Conservation (phyloP, 345 rosid genomes). For the Aegle marmelos region DNA sequence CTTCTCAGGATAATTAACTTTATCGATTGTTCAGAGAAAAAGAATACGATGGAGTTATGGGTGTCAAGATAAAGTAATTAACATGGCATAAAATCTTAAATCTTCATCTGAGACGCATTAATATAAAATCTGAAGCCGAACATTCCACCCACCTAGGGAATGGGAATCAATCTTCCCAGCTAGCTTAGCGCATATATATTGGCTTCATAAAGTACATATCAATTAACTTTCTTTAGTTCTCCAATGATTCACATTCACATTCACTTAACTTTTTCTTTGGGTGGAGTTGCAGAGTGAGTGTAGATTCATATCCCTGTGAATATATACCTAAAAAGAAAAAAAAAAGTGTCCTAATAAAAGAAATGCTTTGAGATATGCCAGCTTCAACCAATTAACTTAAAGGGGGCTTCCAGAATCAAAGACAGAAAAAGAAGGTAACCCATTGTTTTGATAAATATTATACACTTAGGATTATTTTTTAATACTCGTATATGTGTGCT, state of each 20-base stretch:
- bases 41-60: background rate
- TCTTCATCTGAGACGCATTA: too few species aligned
- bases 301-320: background rate
- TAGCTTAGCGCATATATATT: background rate
- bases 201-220: background rate
- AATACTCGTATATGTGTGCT: background rate
- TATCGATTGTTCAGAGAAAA: background rate
- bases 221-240: background rate
- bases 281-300: background rate
- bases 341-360: background rate
- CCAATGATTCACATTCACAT: background rate
- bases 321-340: background rate
- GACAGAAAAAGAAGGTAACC: constrained; percentile 8
- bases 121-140: background rate
- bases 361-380: constrained; percentile 3
- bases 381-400: background rate
- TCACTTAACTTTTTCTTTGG: background rate
- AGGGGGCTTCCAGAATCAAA: constrained; percentile 5
- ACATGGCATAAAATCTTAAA: background rate
- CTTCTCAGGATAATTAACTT: background rate
- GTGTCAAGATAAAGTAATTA: background rate
- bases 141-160: background rate
- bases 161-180: constrained; percentile 11
- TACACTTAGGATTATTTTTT: background rate
- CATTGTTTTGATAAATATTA: background rate